phyloP scores from a whole-genome alignment of 441 rosid genomes.

The Corymbia citriodora region DNA sequence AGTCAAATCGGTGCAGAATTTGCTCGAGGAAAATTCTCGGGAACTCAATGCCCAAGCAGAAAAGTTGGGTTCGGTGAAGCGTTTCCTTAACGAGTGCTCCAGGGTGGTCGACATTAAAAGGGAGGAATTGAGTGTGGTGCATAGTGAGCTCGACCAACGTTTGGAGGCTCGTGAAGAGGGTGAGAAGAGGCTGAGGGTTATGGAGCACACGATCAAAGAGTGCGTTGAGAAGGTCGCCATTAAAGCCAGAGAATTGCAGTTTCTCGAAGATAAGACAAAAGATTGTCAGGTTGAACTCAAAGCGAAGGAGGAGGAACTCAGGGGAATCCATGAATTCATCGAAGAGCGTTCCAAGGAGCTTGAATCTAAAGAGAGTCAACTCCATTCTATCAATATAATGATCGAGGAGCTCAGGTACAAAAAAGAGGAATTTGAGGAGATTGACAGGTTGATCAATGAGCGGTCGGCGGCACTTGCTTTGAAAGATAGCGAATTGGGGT shows the following conservation, averaged over 20 bases:
- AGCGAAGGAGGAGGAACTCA: conserved; percentile 10
- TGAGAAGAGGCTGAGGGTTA: neutral
- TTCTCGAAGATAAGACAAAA: neutral
- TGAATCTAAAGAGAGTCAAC: conserved; percentile 4
- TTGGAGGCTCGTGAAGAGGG: neutral
- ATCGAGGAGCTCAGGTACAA: conserved; percentile 12
- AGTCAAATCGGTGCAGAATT: neutral
- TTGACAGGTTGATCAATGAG: neutral
- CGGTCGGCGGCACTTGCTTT: neutral
- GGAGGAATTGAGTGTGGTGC: neutral
- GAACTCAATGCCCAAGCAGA: neutral
- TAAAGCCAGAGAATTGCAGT: neutral
- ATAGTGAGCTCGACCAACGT: neutral
- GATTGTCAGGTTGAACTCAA: neutral
- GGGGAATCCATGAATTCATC: conserved; percentile 3
- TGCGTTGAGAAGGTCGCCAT: neutral
- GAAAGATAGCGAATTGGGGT: neutral
- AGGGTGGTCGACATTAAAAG: neutral
- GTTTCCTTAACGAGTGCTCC: neutral
- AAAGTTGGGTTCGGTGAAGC: neutral
- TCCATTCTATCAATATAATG: conserved; percentile 5
- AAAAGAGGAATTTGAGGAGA: neutral
- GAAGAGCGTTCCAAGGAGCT: conserved; percentile 12
- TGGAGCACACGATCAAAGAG: neutral
- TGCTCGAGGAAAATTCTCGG: neutral